Evolutionary conservation across 2,329 filamentous ascomycete genomes (phyloP).

Genomic region (Diaporthe sp.): DNA sequence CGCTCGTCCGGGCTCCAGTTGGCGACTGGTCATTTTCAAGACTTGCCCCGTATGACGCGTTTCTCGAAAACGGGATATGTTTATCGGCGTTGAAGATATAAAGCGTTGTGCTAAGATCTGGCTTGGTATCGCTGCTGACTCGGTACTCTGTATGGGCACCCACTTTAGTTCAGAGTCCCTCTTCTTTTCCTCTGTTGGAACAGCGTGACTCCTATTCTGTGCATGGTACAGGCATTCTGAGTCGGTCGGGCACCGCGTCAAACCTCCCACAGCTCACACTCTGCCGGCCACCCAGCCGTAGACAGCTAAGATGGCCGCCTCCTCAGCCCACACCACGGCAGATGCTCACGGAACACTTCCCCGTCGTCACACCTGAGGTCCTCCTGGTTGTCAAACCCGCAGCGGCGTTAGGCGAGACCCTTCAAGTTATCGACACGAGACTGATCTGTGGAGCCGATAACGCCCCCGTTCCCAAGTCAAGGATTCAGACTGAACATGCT

Average conservation of each 20-base stretch:
- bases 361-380: background rate
- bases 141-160: background rate
- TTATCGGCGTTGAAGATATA: background rate
- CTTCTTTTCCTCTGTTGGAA: background rate
- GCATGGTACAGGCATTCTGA: constrained; percentile 23
- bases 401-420: background rate
- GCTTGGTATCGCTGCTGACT: background rate
- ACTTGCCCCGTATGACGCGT: background rate
- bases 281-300: constrained; percentile 1
- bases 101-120: background rate
- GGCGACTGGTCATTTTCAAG: background rate
- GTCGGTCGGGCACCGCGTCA: background rate
- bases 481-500: background rate
- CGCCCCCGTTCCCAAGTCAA: constrained; percentile 4
- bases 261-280: constrained; percentile 1
- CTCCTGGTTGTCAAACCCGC: background rate
- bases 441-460: constrained; percentile 5
- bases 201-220: constrained; percentile 1
- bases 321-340: background rate
- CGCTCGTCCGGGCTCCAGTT: background rate
- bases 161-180: background rate
- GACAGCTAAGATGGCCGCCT: background rate
- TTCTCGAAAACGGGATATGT: background rate
- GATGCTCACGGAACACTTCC: constrained; percentile 5
- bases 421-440: background rate